Evolutionary conservation across 176 grass and related monocot genomes (phyloP).

Genomic region (Phoenix roebelenii): DNA sequence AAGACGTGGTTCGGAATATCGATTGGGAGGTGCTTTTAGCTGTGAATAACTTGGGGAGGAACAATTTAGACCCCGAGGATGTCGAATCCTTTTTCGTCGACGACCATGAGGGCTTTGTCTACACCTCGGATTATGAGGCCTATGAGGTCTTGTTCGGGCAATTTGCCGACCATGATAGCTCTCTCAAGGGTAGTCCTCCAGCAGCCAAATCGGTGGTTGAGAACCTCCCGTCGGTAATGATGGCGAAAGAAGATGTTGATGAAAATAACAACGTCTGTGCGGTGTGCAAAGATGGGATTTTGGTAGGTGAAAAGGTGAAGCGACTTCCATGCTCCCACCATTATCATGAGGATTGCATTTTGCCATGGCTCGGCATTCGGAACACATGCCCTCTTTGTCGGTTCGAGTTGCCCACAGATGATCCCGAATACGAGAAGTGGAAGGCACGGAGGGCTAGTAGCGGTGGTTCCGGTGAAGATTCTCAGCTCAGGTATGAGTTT

Average conservation of each 20-base stretch:
- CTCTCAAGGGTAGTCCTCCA: slow-evolving; percentile 38
- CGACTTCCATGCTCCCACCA: slow-evolving; percentile 64
- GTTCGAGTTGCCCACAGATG: slow-evolving; percentile 68
- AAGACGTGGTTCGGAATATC: slow-evolving; percentile 25
- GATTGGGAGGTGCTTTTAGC: slow-evolving; percentile 79
- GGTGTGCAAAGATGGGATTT: slow-evolving; percentile 65
- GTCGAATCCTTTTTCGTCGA: slow-evolving; percentile 50
- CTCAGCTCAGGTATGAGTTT: no score
- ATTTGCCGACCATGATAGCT: slow-evolving; percentile 36
- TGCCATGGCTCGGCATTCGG: slow-evolving; percentile 67
- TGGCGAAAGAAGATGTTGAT: slow-evolving; percentile 27
- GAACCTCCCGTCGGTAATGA: slow-evolving; percentile 47
- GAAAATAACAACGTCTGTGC: slow-evolving; percentile 40
- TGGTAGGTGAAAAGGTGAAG: slow-evolving; percentile 37
- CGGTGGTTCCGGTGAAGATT: not conserved
- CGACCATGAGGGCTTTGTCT: slow-evolving; percentile 17
- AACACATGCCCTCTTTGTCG: slow-evolving; percentile 89
- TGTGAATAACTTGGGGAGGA: slow-evolving; percentile 38
- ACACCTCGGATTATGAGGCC: slow-evolving; percentile 14
- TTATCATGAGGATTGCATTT: slow-evolving; percentile 68
- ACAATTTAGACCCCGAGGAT: slow-evolving; percentile 22
- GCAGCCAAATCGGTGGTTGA: slow-evolving; percentile 55
- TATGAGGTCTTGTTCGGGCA: slow-evolving; percentile 64
- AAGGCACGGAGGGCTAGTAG: slow-evolving; percentile 20
- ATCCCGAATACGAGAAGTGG: slow-evolving; percentile 59